Conservation (phyloP, 2,329 filamentous ascomycete species). For the Lasiodiplodia gonubiensis region DNA sequence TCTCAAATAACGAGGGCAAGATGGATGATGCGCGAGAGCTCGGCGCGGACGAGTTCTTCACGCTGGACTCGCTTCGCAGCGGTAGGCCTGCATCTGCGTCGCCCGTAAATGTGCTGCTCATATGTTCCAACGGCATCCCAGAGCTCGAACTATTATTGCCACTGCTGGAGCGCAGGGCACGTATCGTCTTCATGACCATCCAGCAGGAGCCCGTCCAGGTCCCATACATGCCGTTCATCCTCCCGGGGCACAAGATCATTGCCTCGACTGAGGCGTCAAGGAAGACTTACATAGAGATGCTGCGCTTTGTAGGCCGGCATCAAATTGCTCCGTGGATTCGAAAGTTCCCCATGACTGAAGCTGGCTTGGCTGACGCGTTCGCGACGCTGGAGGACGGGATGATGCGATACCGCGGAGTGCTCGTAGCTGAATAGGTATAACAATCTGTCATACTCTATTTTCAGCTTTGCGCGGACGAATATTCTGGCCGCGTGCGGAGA, state of each 20-base stretch:
- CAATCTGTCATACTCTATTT: too few relatives aligned
- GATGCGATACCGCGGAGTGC: conserved; percentile 30
- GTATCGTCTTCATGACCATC: conserved; percentile 44
- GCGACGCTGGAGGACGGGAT: conserved; percentile 22
- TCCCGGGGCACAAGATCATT: conserved; percentile 41
- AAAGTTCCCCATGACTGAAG: conserved; percentile 29
- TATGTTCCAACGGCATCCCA: conserved; percentile 40
- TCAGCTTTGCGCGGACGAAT: neutral
- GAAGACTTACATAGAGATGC: conserved; percentile 24
- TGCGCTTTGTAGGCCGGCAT: conserved; percentile 29
- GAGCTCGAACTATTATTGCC: conserved; percentile 36
- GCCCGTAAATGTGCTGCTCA: conserved; percentile 36
- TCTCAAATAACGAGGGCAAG: conserved; percentile 36
- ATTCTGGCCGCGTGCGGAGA: neutral
- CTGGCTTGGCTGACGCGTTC: conserved; percentile 30
- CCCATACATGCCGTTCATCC: conserved; percentile 43
- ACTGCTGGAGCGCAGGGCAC: conserved; percentile 39
- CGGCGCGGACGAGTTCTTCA: conserved; percentile 39
- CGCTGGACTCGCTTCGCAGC: neutral
- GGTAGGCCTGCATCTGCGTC: conserved; percentile 1
- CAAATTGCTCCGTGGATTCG: conserved; percentile 30
- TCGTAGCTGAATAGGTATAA: neutral
- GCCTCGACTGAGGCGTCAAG: conserved; percentile 37
- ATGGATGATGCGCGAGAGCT: conserved; percentile 36
- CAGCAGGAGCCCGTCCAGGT: conserved; percentile 38